These are phyloP conservation scores for Mortierella sp. DNA, from an alignment of 371 early-diverging fungal genomes.

Conservation along the genomic window DNA sequence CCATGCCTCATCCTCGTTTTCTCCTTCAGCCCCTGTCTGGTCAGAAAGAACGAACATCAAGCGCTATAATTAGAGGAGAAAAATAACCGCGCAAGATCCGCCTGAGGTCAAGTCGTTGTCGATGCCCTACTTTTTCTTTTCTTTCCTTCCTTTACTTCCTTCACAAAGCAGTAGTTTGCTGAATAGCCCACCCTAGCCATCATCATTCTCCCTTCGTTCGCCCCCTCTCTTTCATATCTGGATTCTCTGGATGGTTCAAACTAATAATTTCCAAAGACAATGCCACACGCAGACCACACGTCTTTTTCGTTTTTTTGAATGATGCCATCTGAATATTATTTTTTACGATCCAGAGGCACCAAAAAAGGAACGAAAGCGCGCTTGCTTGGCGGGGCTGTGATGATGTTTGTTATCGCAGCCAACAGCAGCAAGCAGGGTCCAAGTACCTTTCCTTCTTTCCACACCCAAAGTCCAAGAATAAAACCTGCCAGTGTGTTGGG, in stretches of 20 bases:
- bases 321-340: background rate
- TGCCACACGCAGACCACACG: slow-evolving; percentile 3
- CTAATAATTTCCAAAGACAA: background rate
- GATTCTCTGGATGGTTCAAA: background rate
- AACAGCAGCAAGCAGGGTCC: background rate
- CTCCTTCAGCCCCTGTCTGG: background rate
- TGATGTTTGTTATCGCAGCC: background rate
- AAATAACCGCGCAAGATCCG: background rate
- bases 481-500: too few relatives aligned
- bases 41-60: background rate
- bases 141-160: background rate
- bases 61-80: slow-evolving; percentile 1
- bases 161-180: background rate
- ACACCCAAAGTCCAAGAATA: too few relatives aligned
- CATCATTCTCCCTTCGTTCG: too few relatives aligned
- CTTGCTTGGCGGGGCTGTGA: background rate
- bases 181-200: background rate
- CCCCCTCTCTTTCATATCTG: background rate
- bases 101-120: background rate
- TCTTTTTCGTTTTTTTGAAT: background rate
- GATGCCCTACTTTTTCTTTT: background rate
- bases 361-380: slow-evolving; percentile 1
- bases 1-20: too few relatives aligned
- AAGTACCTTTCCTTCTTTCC: background rate
- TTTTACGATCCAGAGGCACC: background rate